Evolutionary conservation across 192 early-diverging fungal species (phyloP), one percentile per base, ranked within the genome.

Genomic region (Coemansia sp.): DNA sequence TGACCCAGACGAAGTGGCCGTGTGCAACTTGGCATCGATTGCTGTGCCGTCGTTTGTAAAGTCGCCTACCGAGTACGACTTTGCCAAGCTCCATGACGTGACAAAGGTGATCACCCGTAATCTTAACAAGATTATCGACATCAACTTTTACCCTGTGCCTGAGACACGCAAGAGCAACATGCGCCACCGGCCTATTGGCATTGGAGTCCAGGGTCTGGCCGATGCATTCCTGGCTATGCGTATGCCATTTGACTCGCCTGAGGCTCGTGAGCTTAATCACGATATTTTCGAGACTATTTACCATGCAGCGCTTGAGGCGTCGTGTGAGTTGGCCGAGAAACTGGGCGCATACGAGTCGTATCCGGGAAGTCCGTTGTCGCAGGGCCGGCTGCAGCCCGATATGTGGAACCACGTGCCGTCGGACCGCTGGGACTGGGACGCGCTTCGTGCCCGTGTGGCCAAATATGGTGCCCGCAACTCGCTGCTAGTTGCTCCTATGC

Each of bases 161-260:
- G 93, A 95, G 83, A 93, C 95, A 6, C 85, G 87, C 23, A 70
- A 71, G 60, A 95, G 93, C 60, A 98, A 98, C 87, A 84, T 92
- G 85, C 92, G 91, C 52, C 93, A 98, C 79, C 87, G 96, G 17
- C 96, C 96, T n/a, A 91, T 98, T 67, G 96, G 95, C 37, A 74
- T 98, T n/a, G 96, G 96, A 62, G 95, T 98, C 12, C 96, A 98
- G 84, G 96, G 96, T 64, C 87, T 98, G 24, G 96, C 96, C 17
- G 96, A 98, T 84, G 86, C 95, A 1, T 97, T 98, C 66, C 91
- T 98, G 83, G 86, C 90, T 72, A 88, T 97, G 92, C 92, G 95
- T 54, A 83, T 90, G 78, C 92, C 95, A 29, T 98, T 97, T 53
- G 96, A 98, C 65, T 95, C 92, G 11, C 72, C 82, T 9, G 89